Evolutionary conservation across 1,139 yeast genomes (phyloP).

Genomic region (Magnusiomyces clavatus): DNA sequence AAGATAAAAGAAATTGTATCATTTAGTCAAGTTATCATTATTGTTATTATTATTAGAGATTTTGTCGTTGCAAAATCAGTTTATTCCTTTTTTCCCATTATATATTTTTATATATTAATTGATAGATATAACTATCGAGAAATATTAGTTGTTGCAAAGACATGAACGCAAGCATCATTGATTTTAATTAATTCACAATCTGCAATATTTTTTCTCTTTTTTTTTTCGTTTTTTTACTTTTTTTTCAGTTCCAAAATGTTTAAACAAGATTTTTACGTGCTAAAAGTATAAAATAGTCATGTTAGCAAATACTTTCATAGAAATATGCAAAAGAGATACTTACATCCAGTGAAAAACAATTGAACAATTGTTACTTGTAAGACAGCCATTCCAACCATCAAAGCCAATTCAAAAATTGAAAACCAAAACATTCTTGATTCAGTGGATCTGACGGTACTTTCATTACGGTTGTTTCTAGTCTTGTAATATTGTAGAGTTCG

Average conservation of each 20-base stretch:
- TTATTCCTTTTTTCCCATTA: no score
- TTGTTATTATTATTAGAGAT: background rate
- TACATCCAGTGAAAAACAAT: constrained; percentile 65
- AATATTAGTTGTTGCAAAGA: background rate
- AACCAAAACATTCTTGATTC: constrained; percentile 82
- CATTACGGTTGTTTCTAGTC: constrained; percentile 89
- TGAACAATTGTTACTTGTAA: constrained; percentile 81
- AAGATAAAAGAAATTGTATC: background rate
- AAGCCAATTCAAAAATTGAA: constrained; percentile 67
- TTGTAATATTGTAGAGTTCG: constrained; percentile 73
- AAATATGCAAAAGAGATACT: no score
- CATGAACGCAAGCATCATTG: no score
- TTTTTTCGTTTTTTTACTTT: no score
- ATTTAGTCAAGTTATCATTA: no score
- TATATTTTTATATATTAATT: background rate
- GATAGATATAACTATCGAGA: background rate
- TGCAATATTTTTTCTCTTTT: no score
- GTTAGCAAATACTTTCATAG: background rate
- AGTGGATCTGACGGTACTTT: constrained; percentile 83
- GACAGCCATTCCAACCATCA: constrained; percentile 81
- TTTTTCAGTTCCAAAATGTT: constrained; percentile 5
- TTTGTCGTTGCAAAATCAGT: no score
- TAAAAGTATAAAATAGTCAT: constrained; percentile 17
- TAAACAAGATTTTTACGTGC: constrained; percentile 63
- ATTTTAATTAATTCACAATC: background rate